Percentiles rank a stretch among this genome's conserved stretches.
Conservation (phyloP, 805 yeast species). For the Candida ascalaphidarum region DNA sequence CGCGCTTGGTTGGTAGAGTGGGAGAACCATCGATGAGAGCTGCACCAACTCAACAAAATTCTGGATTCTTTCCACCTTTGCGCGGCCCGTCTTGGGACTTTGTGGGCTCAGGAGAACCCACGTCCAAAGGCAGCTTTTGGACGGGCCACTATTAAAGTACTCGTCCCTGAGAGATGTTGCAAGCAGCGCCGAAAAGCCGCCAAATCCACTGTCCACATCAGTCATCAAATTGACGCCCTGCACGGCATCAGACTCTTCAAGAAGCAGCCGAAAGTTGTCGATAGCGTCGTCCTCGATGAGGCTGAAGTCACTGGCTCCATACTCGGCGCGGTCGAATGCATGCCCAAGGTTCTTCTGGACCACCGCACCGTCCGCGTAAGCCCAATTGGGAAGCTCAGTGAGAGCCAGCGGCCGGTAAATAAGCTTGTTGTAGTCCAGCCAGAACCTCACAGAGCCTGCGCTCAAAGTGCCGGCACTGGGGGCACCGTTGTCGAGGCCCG, state of each 20-base stretch:
- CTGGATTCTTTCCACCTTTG: constrained; percentile 3
- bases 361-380: constrained; percentile 24
- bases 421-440: constrained; percentile 76
- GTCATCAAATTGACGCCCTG: constrained; percentile 63
- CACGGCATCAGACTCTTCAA: constrained; percentile 72
- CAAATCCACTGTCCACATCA: constrained; percentile 79
- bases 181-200: constrained; percentile 55
- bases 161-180: constrained; percentile 61
- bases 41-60: constrained; percentile 35
- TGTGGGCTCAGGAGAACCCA: constrained; percentile 17
- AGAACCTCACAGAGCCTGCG: constrained; percentile 41
- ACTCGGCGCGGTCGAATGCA: constrained; percentile 37
- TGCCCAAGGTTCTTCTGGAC: constrained; percentile 21
- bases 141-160: constrained; percentile 35
- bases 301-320: no score
- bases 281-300: constrained; percentile 49
- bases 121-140: constrained; percentile 28
- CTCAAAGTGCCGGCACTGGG: constrained; percentile 18
- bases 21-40: constrained; percentile 40
- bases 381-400: constrained; percentile 52
- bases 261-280: constrained; percentile 42
- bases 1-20: no score
- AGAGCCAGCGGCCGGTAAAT: constrained; percentile 56
- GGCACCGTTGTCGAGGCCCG: constrained; percentile 46
- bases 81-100: background rate